phyloP scores from a whole-genome alignment of 2,329 filamentous ascomycete species.

The Elsinoe perseae region DNA sequence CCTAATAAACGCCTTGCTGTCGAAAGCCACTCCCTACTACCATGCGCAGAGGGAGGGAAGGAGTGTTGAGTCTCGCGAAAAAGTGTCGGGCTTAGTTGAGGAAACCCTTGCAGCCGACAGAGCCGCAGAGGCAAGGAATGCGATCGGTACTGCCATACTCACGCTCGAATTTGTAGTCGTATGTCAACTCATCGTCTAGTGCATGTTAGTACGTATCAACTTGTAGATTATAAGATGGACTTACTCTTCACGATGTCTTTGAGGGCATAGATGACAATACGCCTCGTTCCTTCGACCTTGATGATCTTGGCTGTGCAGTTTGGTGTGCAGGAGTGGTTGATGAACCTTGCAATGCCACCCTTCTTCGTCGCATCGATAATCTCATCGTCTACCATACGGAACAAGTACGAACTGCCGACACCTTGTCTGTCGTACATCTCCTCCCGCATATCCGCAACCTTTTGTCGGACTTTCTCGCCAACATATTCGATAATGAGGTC shows the following conservation, averaged over 20 bases:
- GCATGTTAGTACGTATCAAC: slow-evolving; percentile 25
- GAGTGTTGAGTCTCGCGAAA: neutral
- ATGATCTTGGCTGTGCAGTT: slow-evolving; percentile 99
- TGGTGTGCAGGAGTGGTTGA: slow-evolving; percentile 96
- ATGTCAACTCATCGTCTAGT: slow-evolving; percentile 94
- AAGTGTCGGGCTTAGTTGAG: slow-evolving; percentile 59
- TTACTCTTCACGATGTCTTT: slow-evolving; percentile 91
- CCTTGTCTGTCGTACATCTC: slow-evolving; percentile 88
- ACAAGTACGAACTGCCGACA: slow-evolving; percentile 94
- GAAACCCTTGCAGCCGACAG: slow-evolving; percentile 94
- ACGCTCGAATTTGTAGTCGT: slow-evolving; percentile 99
- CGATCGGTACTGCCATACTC: slow-evolving; percentile 91
- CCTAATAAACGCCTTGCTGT: neutral
- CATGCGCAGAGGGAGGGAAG: neutral
- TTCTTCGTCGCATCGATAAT: slow-evolving; percentile 98
- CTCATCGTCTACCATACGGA: slow-evolving; percentile 95
- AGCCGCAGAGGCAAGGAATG: slow-evolving; percentile 95
- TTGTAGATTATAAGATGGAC: slow-evolving; percentile 34
- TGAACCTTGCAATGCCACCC: slow-evolving; percentile 94
- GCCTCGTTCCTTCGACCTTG: slow-evolving; percentile 93
- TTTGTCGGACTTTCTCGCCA: slow-evolving; percentile 91
- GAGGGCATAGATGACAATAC: slow-evolving; percentile 97
- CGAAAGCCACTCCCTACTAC: neutral
- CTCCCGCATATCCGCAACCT: slow-evolving; percentile 94
- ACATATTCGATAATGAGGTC: slow-evolving; percentile 99